phyloP scores from a whole-genome alignment of 345 rosid genomes.

The Euphorbia peplus region DNA sequence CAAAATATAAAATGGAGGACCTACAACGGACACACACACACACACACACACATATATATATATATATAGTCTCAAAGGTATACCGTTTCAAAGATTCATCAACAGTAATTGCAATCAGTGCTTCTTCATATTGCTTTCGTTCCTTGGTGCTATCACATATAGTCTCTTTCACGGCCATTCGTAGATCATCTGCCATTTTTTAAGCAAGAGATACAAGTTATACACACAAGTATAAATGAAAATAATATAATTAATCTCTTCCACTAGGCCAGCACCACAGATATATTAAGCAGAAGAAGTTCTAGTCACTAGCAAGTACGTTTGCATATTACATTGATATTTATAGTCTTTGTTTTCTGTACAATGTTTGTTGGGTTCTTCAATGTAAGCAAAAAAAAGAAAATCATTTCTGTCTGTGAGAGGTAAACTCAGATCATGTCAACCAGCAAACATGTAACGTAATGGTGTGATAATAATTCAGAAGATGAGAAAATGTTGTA shows the following conservation, averaged over 20 bases:
- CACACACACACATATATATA: too few relatives aligned
- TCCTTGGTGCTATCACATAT: conserved; percentile 62
- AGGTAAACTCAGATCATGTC: background rate
- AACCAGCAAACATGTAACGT: background rate
- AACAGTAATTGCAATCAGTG: conserved; percentile 68
- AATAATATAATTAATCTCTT: background rate
- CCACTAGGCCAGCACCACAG: background rate
- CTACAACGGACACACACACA: conserved; percentile 1
- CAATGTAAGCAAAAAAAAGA: background rate
- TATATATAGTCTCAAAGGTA: conserved; percentile 1
- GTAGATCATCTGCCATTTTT: conserved; percentile 55
- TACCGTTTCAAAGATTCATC: conserved; percentile 83
- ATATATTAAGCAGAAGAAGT: background rate
- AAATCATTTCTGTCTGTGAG: background rate
- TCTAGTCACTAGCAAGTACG: background rate
- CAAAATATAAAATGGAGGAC: conserved; percentile 5
- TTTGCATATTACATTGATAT: background rate
- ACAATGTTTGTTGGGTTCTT: background rate
- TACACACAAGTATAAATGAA: conserved; percentile 4
- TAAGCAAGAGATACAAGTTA: conserved; percentile 4
- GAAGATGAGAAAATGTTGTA: background rate
- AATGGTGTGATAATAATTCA: background rate
- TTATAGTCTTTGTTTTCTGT: background rate
- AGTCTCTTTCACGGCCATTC: conserved; percentile 86
- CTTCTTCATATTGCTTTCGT: conserved; percentile 65